A percentile compares a stretch with the other conserved stretches of the same genome.
Conservation (phyloP, 1,284 basidiomycete species). For the Melampsora americana region DNA sequence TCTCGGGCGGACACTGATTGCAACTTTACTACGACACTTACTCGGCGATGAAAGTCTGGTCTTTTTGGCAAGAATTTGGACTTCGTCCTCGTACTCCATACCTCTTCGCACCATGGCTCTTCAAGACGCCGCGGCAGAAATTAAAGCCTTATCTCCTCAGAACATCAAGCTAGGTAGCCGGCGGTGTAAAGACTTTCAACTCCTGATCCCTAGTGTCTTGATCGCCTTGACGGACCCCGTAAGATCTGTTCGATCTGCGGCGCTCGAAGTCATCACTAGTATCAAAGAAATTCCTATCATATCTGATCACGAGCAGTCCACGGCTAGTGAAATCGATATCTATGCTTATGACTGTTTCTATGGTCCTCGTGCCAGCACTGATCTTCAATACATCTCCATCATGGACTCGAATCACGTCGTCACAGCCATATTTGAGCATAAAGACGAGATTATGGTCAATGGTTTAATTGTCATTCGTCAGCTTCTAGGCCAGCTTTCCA, state of each 20-base stretch:
- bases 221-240: conserved; percentile 36
- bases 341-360: conserved; percentile 43
- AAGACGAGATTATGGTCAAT: conserved; percentile 25
- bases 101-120: conserved; percentile 27
- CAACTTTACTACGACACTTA: conserved; percentile 6
- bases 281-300: conserved; percentile 13
- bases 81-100: conserved; percentile 28
- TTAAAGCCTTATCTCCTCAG: conserved; percentile 6
- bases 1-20: conserved; percentile 16
- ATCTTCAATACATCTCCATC: conserved; percentile 32
- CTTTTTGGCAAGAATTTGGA: conserved; percentile 40
- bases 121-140: conserved; percentile 31
- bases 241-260: conserved; percentile 32
- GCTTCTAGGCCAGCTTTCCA: neutral
- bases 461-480: neutral
- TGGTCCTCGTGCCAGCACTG: conserved; percentile 22
- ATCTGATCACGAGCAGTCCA: conserved; percentile 2
- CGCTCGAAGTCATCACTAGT: conserved; percentile 11
- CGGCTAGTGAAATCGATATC: conserved; percentile 22
- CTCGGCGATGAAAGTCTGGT: conserved; percentile 27
- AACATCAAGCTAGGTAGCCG: neutral
- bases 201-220: conserved; percentile 35
- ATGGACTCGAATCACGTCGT: conserved; percentile 28
- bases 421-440: conserved; percentile 1
- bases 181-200: conserved; percentile 29